These are phyloP conservation scores for Canna indica DNA, from an alignment of 176 grass and related monocot genomes.

Conservation along the genomic window DNA sequence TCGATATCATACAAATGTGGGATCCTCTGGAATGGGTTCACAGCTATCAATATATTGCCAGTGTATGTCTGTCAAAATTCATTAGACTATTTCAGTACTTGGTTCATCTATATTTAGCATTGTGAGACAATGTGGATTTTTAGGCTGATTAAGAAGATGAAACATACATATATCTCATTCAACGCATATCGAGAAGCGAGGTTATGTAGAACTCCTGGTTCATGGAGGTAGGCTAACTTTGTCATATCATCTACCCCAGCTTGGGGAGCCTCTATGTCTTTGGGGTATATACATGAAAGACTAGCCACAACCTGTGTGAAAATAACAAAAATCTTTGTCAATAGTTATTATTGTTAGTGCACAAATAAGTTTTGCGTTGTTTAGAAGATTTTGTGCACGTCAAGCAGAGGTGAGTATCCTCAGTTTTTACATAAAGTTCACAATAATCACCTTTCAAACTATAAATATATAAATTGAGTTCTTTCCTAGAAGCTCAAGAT, in stretches of 20 bases:
- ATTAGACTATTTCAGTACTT: slow-evolving; percentile 10
- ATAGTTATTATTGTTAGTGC: not conserved
- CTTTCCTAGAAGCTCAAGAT: too few species aligned
- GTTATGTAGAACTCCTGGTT: slow-evolving; percentile 75
- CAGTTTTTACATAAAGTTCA: too few species aligned
- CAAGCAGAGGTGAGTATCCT: too few species aligned
- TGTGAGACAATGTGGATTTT: not conserved
- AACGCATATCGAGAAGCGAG: slow-evolving; percentile 49
- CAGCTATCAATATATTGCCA: slow-evolving; percentile 92
- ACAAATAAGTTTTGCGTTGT: too few species aligned
- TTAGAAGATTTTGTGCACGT: not conserved
- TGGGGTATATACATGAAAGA: slow-evolving; percentile 65
- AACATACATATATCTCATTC: slow-evolving; percentile 91
- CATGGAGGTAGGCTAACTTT: slow-evolving; percentile 91
- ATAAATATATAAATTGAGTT: too few species aligned
- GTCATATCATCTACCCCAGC: slow-evolving; percentile 97
- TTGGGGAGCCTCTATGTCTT: slow-evolving; percentile 68
- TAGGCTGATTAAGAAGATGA: not conserved
- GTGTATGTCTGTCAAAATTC: slow-evolving; percentile 61
- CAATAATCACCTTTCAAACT: too few species aligned
- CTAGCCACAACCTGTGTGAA: slow-evolving; percentile 47
- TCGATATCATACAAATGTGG: slow-evolving; percentile 77
- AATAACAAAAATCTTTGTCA: not conserved
- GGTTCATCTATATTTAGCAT: not conserved
- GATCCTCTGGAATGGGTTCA: slow-evolving; percentile 80